A percentile compares a stretch with the other conserved stretches of the same genome.
Conservation (phyloP, 345 rosid genomes). For the Linum lewisii region DNA sequence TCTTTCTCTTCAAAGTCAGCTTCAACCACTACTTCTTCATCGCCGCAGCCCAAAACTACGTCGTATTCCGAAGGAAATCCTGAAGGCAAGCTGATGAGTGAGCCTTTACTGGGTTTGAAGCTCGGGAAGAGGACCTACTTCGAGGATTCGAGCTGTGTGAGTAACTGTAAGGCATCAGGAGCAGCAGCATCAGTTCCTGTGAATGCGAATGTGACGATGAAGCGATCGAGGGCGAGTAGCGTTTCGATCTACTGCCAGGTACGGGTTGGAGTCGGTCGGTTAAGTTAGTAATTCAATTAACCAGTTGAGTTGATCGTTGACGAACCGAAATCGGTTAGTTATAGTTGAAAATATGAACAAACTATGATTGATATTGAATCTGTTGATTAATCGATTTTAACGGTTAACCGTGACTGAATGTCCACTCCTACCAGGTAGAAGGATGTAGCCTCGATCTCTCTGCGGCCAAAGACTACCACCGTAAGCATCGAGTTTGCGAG, state of each 20-base stretch:
- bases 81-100: no score
- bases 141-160: neutral
- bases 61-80: no score
- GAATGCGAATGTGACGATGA: neutral
- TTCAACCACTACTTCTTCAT: neutral
- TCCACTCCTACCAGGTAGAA: conserved; percentile 17
- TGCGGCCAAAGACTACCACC: conserved; percentile 11
- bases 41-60: neutral
- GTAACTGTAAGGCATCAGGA: neutral
- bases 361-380: no score
- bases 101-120: neutral
- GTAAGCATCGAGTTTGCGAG: conserved; percentile 16
- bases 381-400: no score
- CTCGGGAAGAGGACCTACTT: neutral
- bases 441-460: conserved; percentile 11
- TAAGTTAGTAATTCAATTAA: no score
- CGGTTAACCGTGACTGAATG: no score
- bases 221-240: neutral
- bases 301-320: no score
- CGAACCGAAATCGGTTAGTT: no score
- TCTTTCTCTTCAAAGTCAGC: neutral
- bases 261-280: no score
- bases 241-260: conserved; percentile 6
- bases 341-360: no score
- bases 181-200: neutral